These are phyloP conservation scores for Ustilago lituana DNA, from an alignment of 1,284 basidiomycete genomes.

Conservation along the genomic window DNA sequence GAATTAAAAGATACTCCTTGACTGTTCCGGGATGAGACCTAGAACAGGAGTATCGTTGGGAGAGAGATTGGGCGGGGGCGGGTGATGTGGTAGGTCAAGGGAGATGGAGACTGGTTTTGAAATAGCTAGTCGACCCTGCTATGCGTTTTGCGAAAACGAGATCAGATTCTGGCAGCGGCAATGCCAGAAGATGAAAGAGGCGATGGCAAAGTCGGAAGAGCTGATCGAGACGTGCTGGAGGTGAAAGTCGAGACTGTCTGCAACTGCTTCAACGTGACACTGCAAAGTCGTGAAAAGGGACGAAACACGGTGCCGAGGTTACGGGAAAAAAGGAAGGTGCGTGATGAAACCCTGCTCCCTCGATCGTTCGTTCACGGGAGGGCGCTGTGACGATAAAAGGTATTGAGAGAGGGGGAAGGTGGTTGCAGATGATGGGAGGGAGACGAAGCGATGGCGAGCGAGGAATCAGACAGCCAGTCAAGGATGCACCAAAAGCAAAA, in stretches of 20 bases:
- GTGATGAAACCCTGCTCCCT: constrained; percentile 6
- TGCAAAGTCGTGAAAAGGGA: not conserved
- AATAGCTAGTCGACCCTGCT: not conserved
- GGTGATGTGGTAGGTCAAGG: not conserved
- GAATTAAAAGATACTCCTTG: constrained; percentile 25
- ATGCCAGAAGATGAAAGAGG: too few relatives aligned
- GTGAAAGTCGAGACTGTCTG: not conserved
- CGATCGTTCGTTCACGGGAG: constrained; percentile 15
- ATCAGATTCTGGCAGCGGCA: not conserved
- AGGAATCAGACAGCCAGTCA: not conserved
- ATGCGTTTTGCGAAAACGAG: too few relatives aligned
- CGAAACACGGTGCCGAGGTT: not conserved
- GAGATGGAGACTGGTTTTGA: not conserved
- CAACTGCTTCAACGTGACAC: too few relatives aligned
- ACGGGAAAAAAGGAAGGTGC: not conserved
- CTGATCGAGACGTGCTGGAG: too few relatives aligned
- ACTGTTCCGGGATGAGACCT: constrained; percentile 29
- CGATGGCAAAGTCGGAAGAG: too few relatives aligned
- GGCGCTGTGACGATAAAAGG: constrained; percentile 13
- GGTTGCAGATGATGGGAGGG: constrained; percentile 6
- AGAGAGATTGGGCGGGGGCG: too few relatives aligned
- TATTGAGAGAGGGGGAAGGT: not conserved
- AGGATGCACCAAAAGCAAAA: constrained; percentile 1
- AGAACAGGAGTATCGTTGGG: constrained; percentile 38
- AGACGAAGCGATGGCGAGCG: not conserved